Evolutionary conservation across 1,139 yeast genomes (phyloP).

Genomic region (Eremothecium sinecaudum): DNA sequence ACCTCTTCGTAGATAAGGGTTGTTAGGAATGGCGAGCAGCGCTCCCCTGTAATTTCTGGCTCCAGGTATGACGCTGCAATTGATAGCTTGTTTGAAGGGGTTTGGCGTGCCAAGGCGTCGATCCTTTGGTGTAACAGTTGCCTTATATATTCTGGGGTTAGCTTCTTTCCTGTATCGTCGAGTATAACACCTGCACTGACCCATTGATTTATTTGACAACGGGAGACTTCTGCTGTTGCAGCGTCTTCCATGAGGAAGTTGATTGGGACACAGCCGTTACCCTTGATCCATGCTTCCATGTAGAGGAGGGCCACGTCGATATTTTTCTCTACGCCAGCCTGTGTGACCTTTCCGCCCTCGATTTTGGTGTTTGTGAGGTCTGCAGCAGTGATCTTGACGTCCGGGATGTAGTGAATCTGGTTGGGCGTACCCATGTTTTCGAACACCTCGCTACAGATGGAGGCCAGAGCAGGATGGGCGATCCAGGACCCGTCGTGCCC

Average conservation of each 20-base stretch:
- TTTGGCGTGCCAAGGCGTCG: conserved; percentile 37
- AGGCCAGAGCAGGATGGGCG: conserved; percentile 75
- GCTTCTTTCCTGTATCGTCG: conserved; percentile 48
- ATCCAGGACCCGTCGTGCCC: conserved; percentile 88
- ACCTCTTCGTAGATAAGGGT: conserved; percentile 62
- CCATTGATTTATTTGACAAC: conserved; percentile 80
- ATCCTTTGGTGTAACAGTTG: conserved; percentile 55
- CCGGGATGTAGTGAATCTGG: conserved; percentile 51
- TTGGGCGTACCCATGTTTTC: conserved; percentile 76
- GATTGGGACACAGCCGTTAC: conserved; percentile 77
- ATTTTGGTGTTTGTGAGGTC: conserved; percentile 61
- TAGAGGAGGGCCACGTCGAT: conserved; percentile 66
- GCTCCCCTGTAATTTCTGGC: conserved; percentile 60
- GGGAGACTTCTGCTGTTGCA: conserved; percentile 78
- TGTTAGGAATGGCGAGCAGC: conserved; percentile 68
- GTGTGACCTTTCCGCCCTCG: conserved; percentile 51
- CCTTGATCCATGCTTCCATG: conserved; percentile 80
- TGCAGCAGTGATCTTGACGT: conserved; percentile 38
- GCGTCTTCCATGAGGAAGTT: conserved; percentile 84
- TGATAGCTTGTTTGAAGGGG: conserved; percentile 43
- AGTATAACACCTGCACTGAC: conserved; percentile 55
- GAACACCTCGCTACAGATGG: conserved; percentile 66
- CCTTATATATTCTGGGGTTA: conserved; percentile 51
- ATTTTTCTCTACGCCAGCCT: conserved; percentile 60
- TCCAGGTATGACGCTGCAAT: conserved; percentile 48